A percentile compares a stretch with the other conserved stretches of the same genome.
These are phyloP conservation scores for Roridomyces roridus DNA, from an alignment of 768 basidiomycete genomes.

Conservation along the genomic window DNA sequence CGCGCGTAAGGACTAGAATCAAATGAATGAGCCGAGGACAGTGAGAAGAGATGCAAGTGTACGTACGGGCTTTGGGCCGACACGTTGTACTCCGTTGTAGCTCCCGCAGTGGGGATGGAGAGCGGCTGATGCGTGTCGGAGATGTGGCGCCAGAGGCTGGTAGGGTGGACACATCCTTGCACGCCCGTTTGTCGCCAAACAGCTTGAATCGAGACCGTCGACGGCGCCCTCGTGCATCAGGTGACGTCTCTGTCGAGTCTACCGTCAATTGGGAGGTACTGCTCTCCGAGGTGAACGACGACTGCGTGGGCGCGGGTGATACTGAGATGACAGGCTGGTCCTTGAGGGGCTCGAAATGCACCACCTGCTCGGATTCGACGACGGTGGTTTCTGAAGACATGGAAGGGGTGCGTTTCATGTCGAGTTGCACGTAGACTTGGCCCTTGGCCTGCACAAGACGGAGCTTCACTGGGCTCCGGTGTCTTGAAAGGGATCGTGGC, in stretches of 20 bases:
- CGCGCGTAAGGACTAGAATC: conserved; percentile 13
- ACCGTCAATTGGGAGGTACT: neutral
- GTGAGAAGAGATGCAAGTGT: neutral
- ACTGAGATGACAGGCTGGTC: conserved; percentile 6
- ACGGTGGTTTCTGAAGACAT: too few species aligned
- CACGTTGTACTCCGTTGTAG: neutral
- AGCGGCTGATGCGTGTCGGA: too few species aligned
- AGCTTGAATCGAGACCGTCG: conserved; percentile 13
- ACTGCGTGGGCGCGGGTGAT: conserved; percentile 10
- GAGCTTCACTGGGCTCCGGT: too few species aligned
- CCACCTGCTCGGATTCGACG: neutral
- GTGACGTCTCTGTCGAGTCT: neutral
- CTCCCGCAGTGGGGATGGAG: too few species aligned
- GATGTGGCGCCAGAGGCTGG: too few species aligned
- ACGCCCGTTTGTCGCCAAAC: conserved; percentile 13
- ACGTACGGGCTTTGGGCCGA: conserved; percentile 13
- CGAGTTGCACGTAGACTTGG: too few species aligned
- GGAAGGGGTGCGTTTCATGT: too few species aligned
- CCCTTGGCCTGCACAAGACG: too few species aligned
- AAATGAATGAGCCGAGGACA: neutral
- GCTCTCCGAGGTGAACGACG: conserved; percentile 3
- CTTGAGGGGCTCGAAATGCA: neutral
- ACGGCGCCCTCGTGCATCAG: neutral
- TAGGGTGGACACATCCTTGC: neutral
- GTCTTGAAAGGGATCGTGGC: neutral